Conservation (phyloP, 768 basidiomycete genomes). For the Clavulina sp. region DNA sequence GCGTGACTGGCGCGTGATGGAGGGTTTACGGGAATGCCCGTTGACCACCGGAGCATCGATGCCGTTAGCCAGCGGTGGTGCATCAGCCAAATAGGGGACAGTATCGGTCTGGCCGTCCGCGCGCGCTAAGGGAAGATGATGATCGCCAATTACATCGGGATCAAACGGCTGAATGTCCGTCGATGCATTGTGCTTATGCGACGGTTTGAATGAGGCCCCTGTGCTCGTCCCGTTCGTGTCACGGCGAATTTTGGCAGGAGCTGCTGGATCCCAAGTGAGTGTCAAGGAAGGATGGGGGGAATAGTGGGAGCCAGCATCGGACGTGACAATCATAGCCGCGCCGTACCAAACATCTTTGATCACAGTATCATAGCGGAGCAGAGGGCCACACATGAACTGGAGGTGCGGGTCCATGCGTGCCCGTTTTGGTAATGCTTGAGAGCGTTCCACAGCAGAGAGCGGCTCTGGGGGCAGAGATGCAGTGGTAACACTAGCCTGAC, state of each 20-base stretch:
- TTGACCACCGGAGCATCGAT: neutral
- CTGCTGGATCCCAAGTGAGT: conserved; percentile 57
- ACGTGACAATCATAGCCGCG: conserved; percentile 73
- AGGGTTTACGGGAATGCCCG: neutral
- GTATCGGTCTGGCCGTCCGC: neutral
- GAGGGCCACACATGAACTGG: conserved; percentile 78
- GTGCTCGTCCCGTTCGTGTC: neutral
- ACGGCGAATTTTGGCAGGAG: neutral
- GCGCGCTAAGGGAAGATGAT: neutral
- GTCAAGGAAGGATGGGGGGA: conserved; percentile 52
- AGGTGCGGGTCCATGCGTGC: conserved; percentile 67
- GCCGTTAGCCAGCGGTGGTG: neutral
- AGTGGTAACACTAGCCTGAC: neutral
- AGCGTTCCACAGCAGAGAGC: conserved; percentile 46
- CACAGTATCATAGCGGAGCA: conserved; percentile 80
- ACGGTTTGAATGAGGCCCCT: conserved; percentile 14
- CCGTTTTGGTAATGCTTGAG: conserved; percentile 31
- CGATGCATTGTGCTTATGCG: neutral
- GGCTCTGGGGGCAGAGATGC: conserved; percentile 13
- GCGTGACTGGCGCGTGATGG: conserved; percentile 11
- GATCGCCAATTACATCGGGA: neutral
- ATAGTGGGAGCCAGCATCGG: conserved; percentile 63
- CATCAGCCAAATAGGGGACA: neutral
- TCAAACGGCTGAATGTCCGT: neutral
- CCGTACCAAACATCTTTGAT: conserved; percentile 69